Percentiles rank a stretch among this genome's conserved stretches.
Conservation (phyloP, 805 yeast genomes). For the Candida patagonica region DNA sequence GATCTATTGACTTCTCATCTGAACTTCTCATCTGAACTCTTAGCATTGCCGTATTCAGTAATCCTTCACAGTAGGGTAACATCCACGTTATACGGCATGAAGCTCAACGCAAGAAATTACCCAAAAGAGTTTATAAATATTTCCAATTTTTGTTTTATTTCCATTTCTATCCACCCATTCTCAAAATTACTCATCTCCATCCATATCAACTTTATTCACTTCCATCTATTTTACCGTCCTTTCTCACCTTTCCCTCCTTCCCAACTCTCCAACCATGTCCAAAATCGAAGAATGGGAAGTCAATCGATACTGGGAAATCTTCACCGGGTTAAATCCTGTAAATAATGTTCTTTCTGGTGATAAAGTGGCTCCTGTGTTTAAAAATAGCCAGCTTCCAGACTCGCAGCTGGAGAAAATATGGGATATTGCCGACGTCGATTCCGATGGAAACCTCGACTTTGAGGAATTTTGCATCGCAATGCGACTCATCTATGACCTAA, state of each 20-base stretch:
- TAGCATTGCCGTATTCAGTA: no score
- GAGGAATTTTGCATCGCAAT: slow-evolving; percentile 97
- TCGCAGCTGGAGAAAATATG: slow-evolving; percentile 74
- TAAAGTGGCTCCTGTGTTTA: slow-evolving; percentile 74
- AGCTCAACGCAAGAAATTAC: no score
- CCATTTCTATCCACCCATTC: no score
- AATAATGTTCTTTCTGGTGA: slow-evolving; percentile 76
- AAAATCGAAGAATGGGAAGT: slow-evolving; percentile 91
- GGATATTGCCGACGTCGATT: slow-evolving; percentile 82
- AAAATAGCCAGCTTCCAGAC: slow-evolving; percentile 77
- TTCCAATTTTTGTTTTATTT: no score
- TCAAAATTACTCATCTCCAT: no score
- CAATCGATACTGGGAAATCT: slow-evolving; percentile 96
- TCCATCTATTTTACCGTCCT: background rate
- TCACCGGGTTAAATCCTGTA: slow-evolving; percentile 77
- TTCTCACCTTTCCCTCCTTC: background rate
- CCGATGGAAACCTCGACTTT: slow-evolving; percentile 85
- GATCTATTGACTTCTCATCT: no score
- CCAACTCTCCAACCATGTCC: slow-evolving; percentile 9
- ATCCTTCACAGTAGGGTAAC: no score
- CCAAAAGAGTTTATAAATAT: no score
- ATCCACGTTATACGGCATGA: no score
- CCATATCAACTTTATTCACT: no score
- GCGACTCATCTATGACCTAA: slow-evolving; percentile 87
- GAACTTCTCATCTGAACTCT: no score